Evolutionary conservation across 2,329 filamentous ascomycete genomes (phyloP), one percentile per base, ranked within the genome.

Genomic region (Rhexocercosporidium sp.): DNA sequence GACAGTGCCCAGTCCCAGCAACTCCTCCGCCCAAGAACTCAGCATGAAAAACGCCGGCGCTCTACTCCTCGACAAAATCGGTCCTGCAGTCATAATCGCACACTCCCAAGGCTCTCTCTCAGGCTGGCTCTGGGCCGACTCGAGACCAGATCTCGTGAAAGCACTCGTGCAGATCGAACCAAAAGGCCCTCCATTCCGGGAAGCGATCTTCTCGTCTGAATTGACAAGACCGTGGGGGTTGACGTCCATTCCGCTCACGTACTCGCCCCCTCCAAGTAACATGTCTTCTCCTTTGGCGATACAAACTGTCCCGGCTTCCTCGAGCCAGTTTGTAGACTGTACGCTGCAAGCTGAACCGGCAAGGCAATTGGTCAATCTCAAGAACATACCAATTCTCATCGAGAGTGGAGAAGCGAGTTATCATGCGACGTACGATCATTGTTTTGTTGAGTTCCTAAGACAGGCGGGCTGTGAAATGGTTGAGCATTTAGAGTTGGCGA

Each of bases 221-320:
- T 75, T 80, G 1, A 44, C 68, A n/a, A 63, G 71, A 18, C 71
- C 77, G 0, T 87, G 79, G 72, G 85, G 84, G 0, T 69, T 87
- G 6, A 81, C 83, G 6, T 79, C 83, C 53, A 79, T 83, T n/a
- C 81, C 83, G 0, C 66, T 88, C 18, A 81, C 79, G 0, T 87
- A 85, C 71, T 75, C 75, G 1, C 84, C 84, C 12, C 72, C 79
- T 0, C 79, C 84, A 11, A 68, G 67, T 0, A 74, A 83, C 66
- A 77, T 80, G 1, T 60, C 70, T 2, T 59, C 57, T 9, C 79
- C 82, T 6, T 71, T 83, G 47, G 67, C 75, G 34, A 77, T 76
- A 65, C 60, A 78, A 68, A 37, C 72, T 25, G 60, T 77, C 62
- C 49, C 74, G 54, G 69, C 75, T 22, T 70, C 66, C 18, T 70